A percentile compares a stretch with the other conserved stretches of the same genome.
Evolutionary conservation across 345 rosid species (phyloP).

Genomic region (Crucihimalaya himalaica): DNA sequence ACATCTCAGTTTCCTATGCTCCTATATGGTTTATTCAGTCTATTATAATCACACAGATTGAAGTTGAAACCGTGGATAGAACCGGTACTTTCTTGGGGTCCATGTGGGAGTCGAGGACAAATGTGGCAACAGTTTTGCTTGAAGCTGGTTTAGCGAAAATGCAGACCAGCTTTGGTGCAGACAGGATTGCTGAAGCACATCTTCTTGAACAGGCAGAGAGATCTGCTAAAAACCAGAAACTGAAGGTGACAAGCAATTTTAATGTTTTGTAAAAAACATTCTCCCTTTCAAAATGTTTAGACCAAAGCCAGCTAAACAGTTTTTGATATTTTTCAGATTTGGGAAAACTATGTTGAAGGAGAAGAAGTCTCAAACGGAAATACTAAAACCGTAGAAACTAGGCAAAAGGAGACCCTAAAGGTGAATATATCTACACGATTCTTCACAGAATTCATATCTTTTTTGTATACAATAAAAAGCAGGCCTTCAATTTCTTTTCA

Average conservation of each 20-base stretch:
- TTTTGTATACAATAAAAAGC: not conserved
- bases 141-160: slow-evolving; percentile 96
- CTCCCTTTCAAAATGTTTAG: not conserved
- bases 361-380: slow-evolving; percentile 71
- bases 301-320: not conserved
- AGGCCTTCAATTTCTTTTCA: not conserved
- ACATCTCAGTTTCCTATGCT: slow-evolving; percentile 13
- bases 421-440: slow-evolving; percentile 41
- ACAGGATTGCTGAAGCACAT: slow-evolving; percentile 75
- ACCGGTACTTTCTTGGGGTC: slow-evolving; percentile 96
- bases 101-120: slow-evolving; percentile 83
- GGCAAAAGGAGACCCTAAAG: slow-evolving; percentile 88
- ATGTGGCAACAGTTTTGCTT: slow-evolving; percentile 71
- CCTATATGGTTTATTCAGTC: not conserved
- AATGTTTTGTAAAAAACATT: not conserved
- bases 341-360: slow-evolving; percentile 99
- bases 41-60: slow-evolving; percentile 55
- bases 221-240: slow-evolving; percentile 79
- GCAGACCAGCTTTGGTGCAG: slow-evolving; percentile 83
- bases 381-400: slow-evolving; percentile 61
- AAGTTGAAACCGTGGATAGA: slow-evolving; percentile 93
- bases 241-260: slow-evolving; percentile 59
- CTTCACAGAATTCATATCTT: not conserved
- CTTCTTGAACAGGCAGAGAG: slow-evolving; percentile 91
- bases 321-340: slow-evolving; percentile 53